Evolutionary conservation across 805 yeast species (phyloP), one percentile per base, ranked within the genome.

Genomic region (Candida ovalis): DNA sequence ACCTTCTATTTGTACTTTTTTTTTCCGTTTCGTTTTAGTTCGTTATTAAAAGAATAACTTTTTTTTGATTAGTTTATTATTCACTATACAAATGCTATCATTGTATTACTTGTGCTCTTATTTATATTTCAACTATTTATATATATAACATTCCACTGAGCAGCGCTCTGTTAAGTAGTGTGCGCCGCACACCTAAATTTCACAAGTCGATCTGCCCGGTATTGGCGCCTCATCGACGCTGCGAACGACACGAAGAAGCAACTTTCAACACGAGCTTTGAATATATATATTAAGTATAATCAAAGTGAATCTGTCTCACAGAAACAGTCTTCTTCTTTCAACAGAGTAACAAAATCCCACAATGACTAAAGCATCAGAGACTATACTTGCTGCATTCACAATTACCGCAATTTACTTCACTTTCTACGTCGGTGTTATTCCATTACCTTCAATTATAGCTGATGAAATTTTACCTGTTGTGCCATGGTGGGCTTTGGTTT

Each of bases 301-400:
- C n/a, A n/a, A n/a, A n/a, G n/a, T n/a, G n/a, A n/a, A n/a, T n/a
- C n/a, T 25, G 28, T 25, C 28, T 25, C 9, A 7, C 10, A 25
- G 28, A 10, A 25, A 25, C 6, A 25, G 9, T 25, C 28, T 25
- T n/a, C 36, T 32, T 27, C 30, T 8, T 8, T 27, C 30, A 12
- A 27, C 30, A 12, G 12, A 8, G 30, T 8, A 27, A 27, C 30
- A 27, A 8, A 27, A 27, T n/a, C n/a, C n/a, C n/a, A 40, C 35
- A 43, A 84, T 84, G 90, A 81, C 88, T 32, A 82, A 80, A 62
- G 86, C 87, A 47, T 76, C 83, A 21, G 86, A 84, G 59, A 72
- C 88, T 8, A 71, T 70, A 24, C 64, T 76, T 50, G 66, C 77
- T 5, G 53, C 75, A 25, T 73, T 75, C 51, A 69, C 76, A 21